Evolutionary conservation across 495 filamentous ascomycete species (phyloP), one percentile per base, ranked within the genome.

Genomic region (Neurospora intermedia): DNA sequence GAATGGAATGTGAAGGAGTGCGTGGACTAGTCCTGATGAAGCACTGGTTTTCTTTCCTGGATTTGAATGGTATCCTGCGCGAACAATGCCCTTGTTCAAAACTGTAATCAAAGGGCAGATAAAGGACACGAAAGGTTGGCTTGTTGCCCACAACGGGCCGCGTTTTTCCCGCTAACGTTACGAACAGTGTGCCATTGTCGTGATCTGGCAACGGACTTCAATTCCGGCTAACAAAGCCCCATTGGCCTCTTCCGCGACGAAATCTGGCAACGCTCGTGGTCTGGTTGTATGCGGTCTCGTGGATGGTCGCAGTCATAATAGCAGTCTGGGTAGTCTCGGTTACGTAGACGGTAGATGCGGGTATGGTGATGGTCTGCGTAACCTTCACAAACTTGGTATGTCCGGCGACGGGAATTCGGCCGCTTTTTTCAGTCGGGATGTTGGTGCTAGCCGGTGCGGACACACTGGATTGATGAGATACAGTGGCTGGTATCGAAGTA

Each of bases 301-400:
- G 35, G 15, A 66, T 38, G 54, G 54, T 66, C 15, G 54, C 27
- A 66, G 54, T 66, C 54, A 27, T 27, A 27, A 3, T 15, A 66
- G 6, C 15, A 66, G 15, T 18, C 54, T 13, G 20, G 27, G 43
- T 46, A 10, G 11, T 75, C 35, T 54, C 40, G 43, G 75, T 79
- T 23, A 76, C 54, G 31, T 73, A 76, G 41, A 76, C 5, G 59
- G 76, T 78, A 11, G 70, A 71, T 35, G 59, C 71, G 45, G 79
- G 75, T 1, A 78, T 76, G 16, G 73, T 76, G 6, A 75, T 74
- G 16, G 78, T 81, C 23, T 77, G 70, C 13, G 77, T 81, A 39
- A 77, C 69, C 18, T 41, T 42, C 54, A 66, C 27, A 18, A 18
- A 16, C 15, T 66, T 66, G 15, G 54, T 66, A 9, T 71, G 18